phyloP scores from a whole-genome alignment of 352 stramenopile genomes.

The Thalassiosira pacifica region DNA sequence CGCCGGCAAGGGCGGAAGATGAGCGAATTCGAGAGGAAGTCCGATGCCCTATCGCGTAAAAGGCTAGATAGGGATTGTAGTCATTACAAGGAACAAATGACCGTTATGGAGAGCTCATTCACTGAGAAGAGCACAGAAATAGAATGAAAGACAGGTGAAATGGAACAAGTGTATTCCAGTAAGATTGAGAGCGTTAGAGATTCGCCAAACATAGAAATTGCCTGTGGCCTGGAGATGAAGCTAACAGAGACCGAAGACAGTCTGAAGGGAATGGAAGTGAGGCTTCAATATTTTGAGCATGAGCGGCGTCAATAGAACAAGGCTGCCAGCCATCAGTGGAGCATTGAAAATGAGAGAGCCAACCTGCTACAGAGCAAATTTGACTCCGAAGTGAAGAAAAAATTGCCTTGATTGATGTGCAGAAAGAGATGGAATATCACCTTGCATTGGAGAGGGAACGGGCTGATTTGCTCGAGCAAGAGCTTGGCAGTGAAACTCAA shows the following conservation, averaged over 20 bases:
- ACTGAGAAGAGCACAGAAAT: constrained; percentile 8
- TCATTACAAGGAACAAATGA: constrained; percentile 3
- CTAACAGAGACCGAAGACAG: no score
- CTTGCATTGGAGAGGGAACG: constrained; percentile 45
- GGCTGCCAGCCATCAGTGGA: not conserved
- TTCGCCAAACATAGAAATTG: constrained; percentile 23
- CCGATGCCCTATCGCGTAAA: constrained; percentile 30
- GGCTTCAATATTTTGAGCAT: constrained; percentile 9
- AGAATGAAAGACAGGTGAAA: constrained; percentile 23
- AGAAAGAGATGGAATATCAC: constrained; percentile 53
- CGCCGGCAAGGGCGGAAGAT: constrained; percentile 32
- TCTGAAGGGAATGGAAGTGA: constrained; percentile 28
- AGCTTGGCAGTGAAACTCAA: constrained; percentile 32
- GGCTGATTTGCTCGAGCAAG: constrained; percentile 44
- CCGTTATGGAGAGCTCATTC: not conserved
- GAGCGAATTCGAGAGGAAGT: constrained; percentile 36
- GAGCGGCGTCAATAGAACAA: constrained; percentile 14
- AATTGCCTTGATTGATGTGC: constrained; percentile 11
- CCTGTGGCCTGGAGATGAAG: constrained; percentile 21
- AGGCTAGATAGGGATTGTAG: no score
- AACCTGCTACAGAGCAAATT: constrained; percentile 22
- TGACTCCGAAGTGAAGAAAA: constrained; percentile 31
- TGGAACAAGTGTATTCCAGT: not conserved
- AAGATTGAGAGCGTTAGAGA: not conserved
- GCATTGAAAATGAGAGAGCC: constrained; percentile 25